phyloP scores from a whole-genome alignment of 352 stramenopile genomes.

The Globisporangium cederbergense region DNA sequence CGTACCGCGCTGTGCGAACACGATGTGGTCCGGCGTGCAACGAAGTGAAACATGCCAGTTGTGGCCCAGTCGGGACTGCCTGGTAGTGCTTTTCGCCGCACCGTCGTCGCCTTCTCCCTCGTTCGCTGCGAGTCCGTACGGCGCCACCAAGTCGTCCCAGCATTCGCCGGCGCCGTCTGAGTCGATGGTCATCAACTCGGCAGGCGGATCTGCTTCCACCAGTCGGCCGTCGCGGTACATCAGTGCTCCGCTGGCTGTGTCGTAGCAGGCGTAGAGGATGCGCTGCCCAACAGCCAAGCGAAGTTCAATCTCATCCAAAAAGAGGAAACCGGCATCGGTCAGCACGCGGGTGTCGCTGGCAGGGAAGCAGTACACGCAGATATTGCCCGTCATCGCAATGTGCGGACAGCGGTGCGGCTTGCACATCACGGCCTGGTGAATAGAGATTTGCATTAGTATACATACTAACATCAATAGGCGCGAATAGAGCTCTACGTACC shows the following conservation, averaged over 20 bases:
- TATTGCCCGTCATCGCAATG: conserved; percentile 96
- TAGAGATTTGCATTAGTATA: not conserved
- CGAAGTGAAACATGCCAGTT: conserved; percentile 8
- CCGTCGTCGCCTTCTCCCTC: not conserved
- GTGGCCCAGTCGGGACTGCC: not conserved
- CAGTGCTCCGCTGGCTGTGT: conserved; percentile 4
- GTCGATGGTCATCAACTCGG: conserved; percentile 11
- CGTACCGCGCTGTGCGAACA: conserved; percentile 13
- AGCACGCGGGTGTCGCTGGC: conserved; percentile 12
- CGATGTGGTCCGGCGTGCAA: conserved; percentile 13
- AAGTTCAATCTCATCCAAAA: conserved; percentile 11
- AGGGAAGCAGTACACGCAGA: conserved; percentile 89
- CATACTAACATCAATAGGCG: not conserved
- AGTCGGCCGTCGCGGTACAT: conserved; percentile 8
- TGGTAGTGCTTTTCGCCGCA: conserved; percentile 1
- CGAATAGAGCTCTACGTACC: conserved; percentile 18
- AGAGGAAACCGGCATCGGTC: conserved; percentile 14
- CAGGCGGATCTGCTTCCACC: conserved; percentile 9
- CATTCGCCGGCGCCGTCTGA: not conserved
- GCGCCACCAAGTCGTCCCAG: not conserved
- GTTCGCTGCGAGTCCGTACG: conserved; percentile 3
- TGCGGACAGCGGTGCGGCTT: conserved; percentile 98
- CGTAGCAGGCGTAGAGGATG: conserved; percentile 15
- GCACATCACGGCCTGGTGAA: conserved; percentile 90
- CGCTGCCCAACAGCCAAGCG: conserved; percentile 5